A percentile compares a stretch with the other conserved stretches of the same genome.
Conservation (phyloP, 2,329 filamentous ascomycete genomes). For the Curvularia lunata region DNA sequence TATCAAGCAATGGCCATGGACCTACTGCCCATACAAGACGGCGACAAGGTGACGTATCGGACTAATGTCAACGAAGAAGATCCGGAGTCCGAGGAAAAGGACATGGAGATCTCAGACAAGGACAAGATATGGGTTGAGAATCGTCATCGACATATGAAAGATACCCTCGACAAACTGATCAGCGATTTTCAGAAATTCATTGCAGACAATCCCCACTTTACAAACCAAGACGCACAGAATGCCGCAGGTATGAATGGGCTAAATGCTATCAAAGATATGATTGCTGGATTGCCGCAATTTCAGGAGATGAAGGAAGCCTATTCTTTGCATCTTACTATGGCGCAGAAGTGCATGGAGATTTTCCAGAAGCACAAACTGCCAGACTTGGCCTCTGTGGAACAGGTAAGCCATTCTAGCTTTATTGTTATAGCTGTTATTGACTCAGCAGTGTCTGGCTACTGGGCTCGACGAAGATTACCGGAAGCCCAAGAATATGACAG, state of each 20-base stretch:
- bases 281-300: conserved; percentile 92
- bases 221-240: conserved; percentile 71
- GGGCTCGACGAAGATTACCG: conserved; percentile 91
- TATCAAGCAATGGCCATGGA: conserved; percentile 99
- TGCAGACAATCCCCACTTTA: conserved; percentile 89
- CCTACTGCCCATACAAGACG: conserved; percentile 84
- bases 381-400: conserved; percentile 87
- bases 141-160: conserved; percentile 95
- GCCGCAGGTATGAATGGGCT: conserved; percentile 81
- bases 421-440: conserved; percentile 1
- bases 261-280: conserved; percentile 95
- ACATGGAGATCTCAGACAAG: conserved; percentile 88
- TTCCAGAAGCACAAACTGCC: conserved; percentile 85
- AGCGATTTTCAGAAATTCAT: conserved; percentile 92
- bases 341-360: conserved; percentile 93
- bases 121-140: conserved; percentile 97
- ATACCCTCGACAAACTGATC: conserved; percentile 92
- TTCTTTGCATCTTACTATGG: conserved; percentile 93
- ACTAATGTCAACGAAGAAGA: conserved; percentile 78
- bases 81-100: conserved; percentile 76
- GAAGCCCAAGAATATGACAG: conserved; percentile 87
- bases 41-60: conserved; percentile 85
- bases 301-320: conserved; percentile 96
- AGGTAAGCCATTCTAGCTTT: conserved; percentile 55
- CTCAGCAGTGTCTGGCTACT: conserved; percentile 73